These are phyloP conservation scores for Alternaria ethzedia DNA, from an alignment of 2,329 filamentous ascomycete genomes.

Conservation along the genomic window DNA sequence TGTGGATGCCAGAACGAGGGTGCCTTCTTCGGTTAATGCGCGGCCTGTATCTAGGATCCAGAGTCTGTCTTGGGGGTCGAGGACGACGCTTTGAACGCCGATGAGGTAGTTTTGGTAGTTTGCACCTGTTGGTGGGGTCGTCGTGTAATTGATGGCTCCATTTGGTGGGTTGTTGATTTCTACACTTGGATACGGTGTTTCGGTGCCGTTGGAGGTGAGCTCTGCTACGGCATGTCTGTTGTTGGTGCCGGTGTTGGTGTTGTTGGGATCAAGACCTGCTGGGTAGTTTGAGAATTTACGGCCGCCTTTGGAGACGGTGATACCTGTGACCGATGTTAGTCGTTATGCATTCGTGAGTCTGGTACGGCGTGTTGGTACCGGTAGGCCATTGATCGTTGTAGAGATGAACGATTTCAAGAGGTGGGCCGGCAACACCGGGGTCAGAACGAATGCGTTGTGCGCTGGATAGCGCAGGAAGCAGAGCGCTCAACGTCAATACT, in stretches of 20 bases:
- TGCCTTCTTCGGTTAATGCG: slow-evolving; percentile 51
- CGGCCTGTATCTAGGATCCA: slow-evolving; percentile 63
- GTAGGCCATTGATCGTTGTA: slow-evolving; percentile 61
- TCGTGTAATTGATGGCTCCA: slow-evolving; percentile 60
- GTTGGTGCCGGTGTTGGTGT: slow-evolving; percentile 52
- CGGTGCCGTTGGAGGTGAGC: slow-evolving; percentile 52
- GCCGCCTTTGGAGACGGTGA: slow-evolving; percentile 59
- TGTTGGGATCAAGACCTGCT: slow-evolving; percentile 56
- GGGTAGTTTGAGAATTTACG: slow-evolving; percentile 62
- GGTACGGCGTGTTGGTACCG: slow-evolving; percentile 20
- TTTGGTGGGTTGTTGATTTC: slow-evolving; percentile 58
- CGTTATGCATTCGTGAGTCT: not conserved
- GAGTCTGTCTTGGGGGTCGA: slow-evolving; percentile 58
- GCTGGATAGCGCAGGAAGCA: slow-evolving; percentile 16
- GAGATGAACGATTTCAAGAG: slow-evolving; percentile 57
- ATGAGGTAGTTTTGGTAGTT: slow-evolving; percentile 59
- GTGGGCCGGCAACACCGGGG: slow-evolving; percentile 50
- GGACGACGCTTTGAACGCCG: slow-evolving; percentile 60
- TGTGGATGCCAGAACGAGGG: slow-evolving; percentile 52
- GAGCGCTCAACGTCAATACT: slow-evolving; percentile 13
- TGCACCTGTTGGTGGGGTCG: slow-evolving; percentile 52
- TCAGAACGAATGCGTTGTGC: slow-evolving; percentile 39
- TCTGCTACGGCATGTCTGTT: slow-evolving; percentile 59
- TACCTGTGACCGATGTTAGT: slow-evolving; percentile 42
- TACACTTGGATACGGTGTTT: slow-evolving; percentile 52